Base-by-base conservation (phyloP, 495 filamentous ascomycete genomes). In the Staphylotrichum tortipilum region DNA sequence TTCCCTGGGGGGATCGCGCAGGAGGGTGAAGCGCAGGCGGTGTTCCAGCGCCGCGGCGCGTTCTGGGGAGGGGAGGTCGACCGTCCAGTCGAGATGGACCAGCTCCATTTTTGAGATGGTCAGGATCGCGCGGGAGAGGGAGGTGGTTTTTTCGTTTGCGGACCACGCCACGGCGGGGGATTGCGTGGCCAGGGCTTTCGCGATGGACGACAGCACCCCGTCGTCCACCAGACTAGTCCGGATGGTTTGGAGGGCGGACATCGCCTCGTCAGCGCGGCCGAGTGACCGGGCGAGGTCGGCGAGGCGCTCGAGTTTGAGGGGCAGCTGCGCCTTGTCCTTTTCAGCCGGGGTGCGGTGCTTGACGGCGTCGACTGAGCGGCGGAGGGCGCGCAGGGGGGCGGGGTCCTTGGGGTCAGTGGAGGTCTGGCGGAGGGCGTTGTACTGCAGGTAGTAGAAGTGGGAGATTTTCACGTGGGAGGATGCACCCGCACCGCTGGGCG, bases 371-470 rank as follows among this genome's bases (percentile, higher is more conserved):
- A 78, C 63, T 3, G 75, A 76, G 47, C 70, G 66, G 24, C 74
- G 68, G 23, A 80, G 60, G n/a, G 72, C 68, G 12, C 69, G 63
- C 15, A 80, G 55, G 6, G 71, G 64, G 4, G 65, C 55, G 5
- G 55, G 44, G 44, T 76, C 72, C 40, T 72, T 73, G 1, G 63
- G 53, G 31, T 66, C 62, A 7, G 49, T 53, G 0, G 61, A 28
- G 26, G 67, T 62, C 39, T 69, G 64, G 24, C 63, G 61, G 30
- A 76, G 59, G 10, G 53, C 47, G 7, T 68, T 54, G 54, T 69
- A 76, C 19, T 82, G 77, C 18, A 80, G 72, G 72, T 85, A 92
- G 60, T 88, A 90, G 14, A 88, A 69, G 61, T 90, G 88, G 0
- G 88, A 92, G 24, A 94, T 71, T 60, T 82, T 76, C 22, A 80